Conservation (phyloP, 306 rosid species). For the Mucuna pruriens region DNA sequence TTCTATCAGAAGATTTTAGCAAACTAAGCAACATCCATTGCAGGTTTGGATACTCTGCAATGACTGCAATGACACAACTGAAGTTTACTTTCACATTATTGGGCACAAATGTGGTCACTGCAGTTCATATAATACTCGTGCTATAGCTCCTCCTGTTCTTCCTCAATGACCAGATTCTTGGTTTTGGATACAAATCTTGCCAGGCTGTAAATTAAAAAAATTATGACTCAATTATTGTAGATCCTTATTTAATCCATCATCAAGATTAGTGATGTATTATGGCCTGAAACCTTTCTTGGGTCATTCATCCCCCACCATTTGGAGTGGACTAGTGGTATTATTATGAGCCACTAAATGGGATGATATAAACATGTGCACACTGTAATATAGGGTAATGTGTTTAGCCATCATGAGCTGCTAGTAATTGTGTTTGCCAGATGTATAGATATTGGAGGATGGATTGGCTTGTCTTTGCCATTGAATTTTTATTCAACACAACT, state of each 20-base stretch:
- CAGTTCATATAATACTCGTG: conserved; percentile 87
- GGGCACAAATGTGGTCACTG: conserved; percentile 97
- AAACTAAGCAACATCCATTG: conserved; percentile 40
- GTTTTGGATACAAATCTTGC: conserved; percentile 29
- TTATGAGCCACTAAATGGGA: conserved; percentile 34
- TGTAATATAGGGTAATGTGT: conserved; percentile 26
- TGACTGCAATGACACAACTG: conserved; percentile 95
- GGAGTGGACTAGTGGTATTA: conserved; percentile 31
- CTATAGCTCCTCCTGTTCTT: conserved; percentile 91
- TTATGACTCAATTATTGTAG: conserved; percentile 13
- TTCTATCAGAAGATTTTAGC: conserved; percentile 13
- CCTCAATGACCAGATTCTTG: conserved; percentile 60
- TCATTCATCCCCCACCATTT: conserved; percentile 45
- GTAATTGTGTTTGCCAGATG: conserved; percentile 7
- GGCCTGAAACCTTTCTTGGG: conserved; percentile 41
- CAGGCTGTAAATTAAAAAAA: background rate
- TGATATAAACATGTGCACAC: conserved; percentile 42
- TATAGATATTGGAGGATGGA: conserved; percentile 34
- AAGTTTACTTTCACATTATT: conserved; percentile 82
- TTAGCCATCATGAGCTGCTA: conserved; percentile 36
- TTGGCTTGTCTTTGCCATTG: conserved; percentile 26
- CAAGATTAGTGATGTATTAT: conserved; percentile 36
- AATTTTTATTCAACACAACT: conserved; percentile 21
- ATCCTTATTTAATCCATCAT: conserved; percentile 34
- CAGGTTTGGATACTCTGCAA: conserved; percentile 99